Conservation (phyloP, 495 filamentous ascomycete genomes). For the Neurospora hispaniola region DNA sequence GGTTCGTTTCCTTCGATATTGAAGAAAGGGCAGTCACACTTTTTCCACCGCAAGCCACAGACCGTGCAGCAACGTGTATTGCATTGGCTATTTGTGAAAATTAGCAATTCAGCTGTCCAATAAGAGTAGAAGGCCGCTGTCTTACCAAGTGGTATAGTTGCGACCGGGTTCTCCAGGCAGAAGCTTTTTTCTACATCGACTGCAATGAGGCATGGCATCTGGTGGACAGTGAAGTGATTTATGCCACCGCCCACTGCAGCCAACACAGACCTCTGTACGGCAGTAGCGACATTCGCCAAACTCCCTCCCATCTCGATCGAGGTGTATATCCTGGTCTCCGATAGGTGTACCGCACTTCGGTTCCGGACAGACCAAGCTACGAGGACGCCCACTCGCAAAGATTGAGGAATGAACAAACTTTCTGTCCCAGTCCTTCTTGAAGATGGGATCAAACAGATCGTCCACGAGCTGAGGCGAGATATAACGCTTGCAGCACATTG, state of each 20-base stretch:
- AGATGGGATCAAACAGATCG: conserved; percentile 55
- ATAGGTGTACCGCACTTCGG: conserved; percentile 62
- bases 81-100: conserved; percentile 46
- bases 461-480: conserved; percentile 71
- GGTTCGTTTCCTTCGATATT: conserved; percentile 54
- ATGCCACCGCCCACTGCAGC: conserved; percentile 68
- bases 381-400: conserved; percentile 62
- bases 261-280: conserved; percentile 60
- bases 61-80: conserved; percentile 76
- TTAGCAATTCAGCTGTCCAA: conserved; percentile 6
- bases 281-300: conserved; percentile 54
- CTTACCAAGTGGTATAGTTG: conserved; percentile 78
- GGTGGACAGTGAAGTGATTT: conserved; percentile 54
- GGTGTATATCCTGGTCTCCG: conserved; percentile 52
- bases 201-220: conserved; percentile 68
- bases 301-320: conserved; percentile 36
- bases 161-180: conserved; percentile 51
- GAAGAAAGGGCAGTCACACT: conserved; percentile 72
- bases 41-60: conserved; percentile 70
- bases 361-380: conserved; percentile 14
- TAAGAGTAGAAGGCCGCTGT: conserved; percentile 2
- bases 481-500: conserved; percentile 61
- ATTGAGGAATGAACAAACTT: conserved; percentile 67
- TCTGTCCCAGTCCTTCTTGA: conserved; percentile 67
- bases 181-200: conserved; percentile 63